Evolutionary conservation across 1,284 basidiomycete genomes (phyloP).

Genomic region (Vanrija humicola): DNA sequence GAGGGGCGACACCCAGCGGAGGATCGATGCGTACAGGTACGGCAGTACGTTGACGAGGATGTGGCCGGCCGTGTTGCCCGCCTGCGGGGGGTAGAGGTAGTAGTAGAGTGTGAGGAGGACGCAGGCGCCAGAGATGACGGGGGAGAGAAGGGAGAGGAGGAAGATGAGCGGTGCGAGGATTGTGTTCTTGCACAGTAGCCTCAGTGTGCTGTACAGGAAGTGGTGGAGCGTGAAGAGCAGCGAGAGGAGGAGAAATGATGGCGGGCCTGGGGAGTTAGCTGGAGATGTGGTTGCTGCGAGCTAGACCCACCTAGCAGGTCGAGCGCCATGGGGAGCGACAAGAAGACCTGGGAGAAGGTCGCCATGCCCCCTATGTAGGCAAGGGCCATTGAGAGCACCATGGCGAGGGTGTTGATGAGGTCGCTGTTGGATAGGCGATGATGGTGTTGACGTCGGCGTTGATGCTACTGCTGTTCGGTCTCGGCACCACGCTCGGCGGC

Average conservation of each 20-base stretch:
- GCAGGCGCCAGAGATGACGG: conserved; percentile 36
- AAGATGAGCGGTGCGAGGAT: conserved; percentile 41
- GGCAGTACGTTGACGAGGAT: conserved; percentile 46
- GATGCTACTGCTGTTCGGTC: too few species aligned
- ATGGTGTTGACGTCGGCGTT: too few species aligned
- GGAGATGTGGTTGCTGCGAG: conserved; percentile 5
- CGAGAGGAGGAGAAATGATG: conserved; percentile 49
- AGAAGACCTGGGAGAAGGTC: conserved; percentile 43
- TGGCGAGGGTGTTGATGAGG: background rate
- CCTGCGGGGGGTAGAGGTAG: conserved; percentile 37
- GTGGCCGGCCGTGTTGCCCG: conserved; percentile 14
- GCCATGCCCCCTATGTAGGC: conserved; percentile 40
- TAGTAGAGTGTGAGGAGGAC: conserved; percentile 38
- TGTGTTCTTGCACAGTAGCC: conserved; percentile 45
- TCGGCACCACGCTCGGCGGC: too few species aligned
- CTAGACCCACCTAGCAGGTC: conserved; percentile 40
- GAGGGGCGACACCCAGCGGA: conserved; percentile 47
- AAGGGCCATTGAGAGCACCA: conserved; percentile 17
- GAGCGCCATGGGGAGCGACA: conserved; percentile 44
- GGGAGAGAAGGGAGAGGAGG: conserved; percentile 41
- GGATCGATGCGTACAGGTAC: conserved; percentile 41
- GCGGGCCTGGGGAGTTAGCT: conserved; percentile 33
- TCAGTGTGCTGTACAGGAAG: conserved; percentile 44
- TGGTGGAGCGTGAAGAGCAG: conserved; percentile 48
- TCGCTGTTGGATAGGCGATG: background rate